Base-by-base conservation (phyloP, 768 basidiomycete species). In the Xerocomus brunneocitrinus region DNA sequence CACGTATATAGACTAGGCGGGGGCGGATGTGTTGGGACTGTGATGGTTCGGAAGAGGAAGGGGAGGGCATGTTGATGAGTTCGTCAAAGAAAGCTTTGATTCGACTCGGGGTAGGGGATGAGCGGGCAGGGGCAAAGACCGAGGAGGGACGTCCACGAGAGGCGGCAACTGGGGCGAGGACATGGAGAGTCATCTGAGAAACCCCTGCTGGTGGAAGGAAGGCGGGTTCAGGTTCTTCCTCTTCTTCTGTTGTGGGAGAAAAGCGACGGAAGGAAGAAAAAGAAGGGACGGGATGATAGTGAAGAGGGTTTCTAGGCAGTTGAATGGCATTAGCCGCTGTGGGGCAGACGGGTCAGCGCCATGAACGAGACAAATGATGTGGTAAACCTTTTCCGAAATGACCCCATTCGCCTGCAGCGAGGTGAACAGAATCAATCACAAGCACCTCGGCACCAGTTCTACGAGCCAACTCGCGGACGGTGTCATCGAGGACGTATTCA, bases 321-420 rank as follows among this genome's bases (percentile, higher is more conserved):
- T 85, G 80, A 19, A 91, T 70, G 3, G 79, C 76, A 57, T 77
- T 81, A 5, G 87, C 89, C 32, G 89, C 90, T 92, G 51, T 14
- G 35, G 39, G 46, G n/a, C 5, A 44, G 6, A 41, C 3, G 34
- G 3, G 45, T 65, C 49, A 65, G 57, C 16, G 47, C 6, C n/a
- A 42, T 8, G 40, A 43, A 55, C 27, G 12, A 48, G 8, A 34
- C 1, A 25, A 19, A 48, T 5, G 31, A 34, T 6, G 12, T 3
- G 9, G 61, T 60, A 47, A 48, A 86, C 89, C 88, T 78, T 84
- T 80, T 27, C 93, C 92, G 67, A 91, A 91, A 19, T 79, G 75
- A 3, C 93, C 93, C 76, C 84, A 88, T 67, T 91, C 86, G n/a
- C 92, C 91, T 4, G 91, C 85, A 32, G 89, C 91, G 19, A 95